Conservation (phyloP, 148 eudicot genomes). For the Vaccinium vitisidaea region DNA sequence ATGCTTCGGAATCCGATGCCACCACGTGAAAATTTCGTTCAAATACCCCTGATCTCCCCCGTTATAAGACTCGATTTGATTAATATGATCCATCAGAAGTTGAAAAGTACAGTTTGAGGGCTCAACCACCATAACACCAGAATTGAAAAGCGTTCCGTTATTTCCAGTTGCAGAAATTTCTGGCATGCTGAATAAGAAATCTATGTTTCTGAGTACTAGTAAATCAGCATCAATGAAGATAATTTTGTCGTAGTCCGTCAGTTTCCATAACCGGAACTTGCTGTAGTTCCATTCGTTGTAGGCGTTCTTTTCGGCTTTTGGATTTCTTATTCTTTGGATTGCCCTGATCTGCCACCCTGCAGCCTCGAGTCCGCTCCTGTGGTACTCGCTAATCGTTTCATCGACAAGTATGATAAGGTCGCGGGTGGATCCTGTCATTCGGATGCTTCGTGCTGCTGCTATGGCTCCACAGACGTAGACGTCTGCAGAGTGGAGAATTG, state of each 20-base stretch:
- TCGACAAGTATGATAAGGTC: conserved; percentile 81
- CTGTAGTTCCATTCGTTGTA: conserved; percentile 93
- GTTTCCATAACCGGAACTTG: conserved; percentile 87
- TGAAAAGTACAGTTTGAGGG: conserved; percentile 77
- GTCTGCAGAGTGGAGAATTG: conserved; percentile 78
- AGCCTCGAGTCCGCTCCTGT: conserved; percentile 58
- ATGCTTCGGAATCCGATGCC: conserved; percentile 78
- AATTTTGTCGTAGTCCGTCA: conserved; percentile 78
- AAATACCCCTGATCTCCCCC: conserved; percentile 91
- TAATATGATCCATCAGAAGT: conserved; percentile 69
- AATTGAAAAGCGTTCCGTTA: conserved; percentile 71
- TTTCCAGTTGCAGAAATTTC: conserved; percentile 86
- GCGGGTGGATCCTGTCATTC: conserved; percentile 68
- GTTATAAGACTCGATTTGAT: conserved; percentile 71
- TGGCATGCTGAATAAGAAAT: conserved; percentile 72
- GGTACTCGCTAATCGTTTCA: conserved; percentile 61
- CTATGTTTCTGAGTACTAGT: conserved; percentile 67
- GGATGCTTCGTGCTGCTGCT: conserved; percentile 80
- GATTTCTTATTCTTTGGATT: conserved; percentile 73
- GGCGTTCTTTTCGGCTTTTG: conserved; percentile 79
- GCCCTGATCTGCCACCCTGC: conserved; percentile 78
- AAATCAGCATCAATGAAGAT: conserved; percentile 85
- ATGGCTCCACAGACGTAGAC: conserved; percentile 86
- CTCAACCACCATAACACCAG: conserved; percentile 87
- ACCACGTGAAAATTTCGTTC: conserved; percentile 83